These are phyloP conservation scores for Porodaedalea pini DNA, from an alignment of 1,284 basidiomycete genomes.

Conservation along the genomic window DNA sequence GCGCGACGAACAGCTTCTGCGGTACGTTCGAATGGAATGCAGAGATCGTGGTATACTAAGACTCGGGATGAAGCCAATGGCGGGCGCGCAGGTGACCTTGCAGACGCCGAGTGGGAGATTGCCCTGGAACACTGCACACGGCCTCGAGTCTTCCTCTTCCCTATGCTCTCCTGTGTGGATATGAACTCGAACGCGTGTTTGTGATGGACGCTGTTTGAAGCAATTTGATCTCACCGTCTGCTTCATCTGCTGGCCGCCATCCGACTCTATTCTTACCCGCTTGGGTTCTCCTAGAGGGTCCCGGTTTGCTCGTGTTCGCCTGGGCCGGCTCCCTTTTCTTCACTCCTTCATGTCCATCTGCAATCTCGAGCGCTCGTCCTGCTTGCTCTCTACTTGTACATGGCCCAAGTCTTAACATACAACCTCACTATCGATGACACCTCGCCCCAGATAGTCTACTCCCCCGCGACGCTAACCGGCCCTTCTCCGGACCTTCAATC, in stretches of 20 bases:
- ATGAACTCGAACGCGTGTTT: constrained; percentile 12
- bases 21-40: background rate
- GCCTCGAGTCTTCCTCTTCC: background rate
- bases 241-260: background rate
- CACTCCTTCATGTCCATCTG: constrained; percentile 19
- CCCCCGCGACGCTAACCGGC: constrained; percentile 53
- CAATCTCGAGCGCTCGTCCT: constrained; percentile 11
- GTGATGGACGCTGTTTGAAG: constrained; percentile 14
- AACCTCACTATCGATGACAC: constrained; percentile 60
- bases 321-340: constrained; percentile 13
- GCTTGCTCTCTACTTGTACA: constrained; percentile 10
- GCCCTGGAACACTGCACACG: background rate
- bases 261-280: background rate
- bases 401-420: constrained; percentile 28
- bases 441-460: constrained; percentile 60
- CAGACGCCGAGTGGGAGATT: background rate
- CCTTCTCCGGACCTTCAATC: constrained; percentile 36
- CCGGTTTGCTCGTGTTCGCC: constrained; percentile 8
- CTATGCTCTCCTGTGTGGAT: constrained; percentile 1
- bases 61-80: background rate
- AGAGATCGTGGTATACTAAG: too few relatives aligned
- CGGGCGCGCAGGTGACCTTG: background rate
- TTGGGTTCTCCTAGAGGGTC: background rate
- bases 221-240: constrained; percentile 13
- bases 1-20: background rate